Percentiles rank a stretch among this genome's conserved stretches.
Evolutionary conservation across 352 stramenopile genomes (phyloP).

Genomic region (Pythium sukuiense): DNA sequence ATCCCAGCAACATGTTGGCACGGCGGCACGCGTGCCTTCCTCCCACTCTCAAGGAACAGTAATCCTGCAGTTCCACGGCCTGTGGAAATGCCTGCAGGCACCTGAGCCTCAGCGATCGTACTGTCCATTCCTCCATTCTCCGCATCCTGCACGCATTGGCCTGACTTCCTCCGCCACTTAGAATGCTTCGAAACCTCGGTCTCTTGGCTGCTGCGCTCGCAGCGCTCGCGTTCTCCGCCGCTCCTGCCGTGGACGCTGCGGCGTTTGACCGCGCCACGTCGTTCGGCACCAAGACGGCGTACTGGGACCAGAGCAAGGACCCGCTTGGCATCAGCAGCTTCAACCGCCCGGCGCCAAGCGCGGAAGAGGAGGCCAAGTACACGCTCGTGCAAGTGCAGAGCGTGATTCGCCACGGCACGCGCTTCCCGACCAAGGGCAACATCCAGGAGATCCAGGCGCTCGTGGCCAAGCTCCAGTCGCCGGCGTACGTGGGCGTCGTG

Average conservation of each 20-base stretch:
- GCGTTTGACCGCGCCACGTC: constrained; percentile 23
- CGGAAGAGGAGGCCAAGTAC: constrained; percentile 15
- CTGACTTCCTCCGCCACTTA: no score
- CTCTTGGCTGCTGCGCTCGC: not conserved
- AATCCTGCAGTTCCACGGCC: no score
- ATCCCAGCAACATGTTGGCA: no score
- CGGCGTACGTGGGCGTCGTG: constrained; percentile 30
- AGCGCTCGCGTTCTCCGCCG: not conserved
- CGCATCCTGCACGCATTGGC: no score
- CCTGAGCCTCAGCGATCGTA: no score
- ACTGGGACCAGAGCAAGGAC: constrained; percentile 27
- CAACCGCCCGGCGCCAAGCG: not conserved
- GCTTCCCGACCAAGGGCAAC: constrained; percentile 55
- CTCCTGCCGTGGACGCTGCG: no score
- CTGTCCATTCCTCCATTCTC: no score
- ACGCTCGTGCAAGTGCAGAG: constrained; percentile 27
- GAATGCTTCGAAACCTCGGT: no score
- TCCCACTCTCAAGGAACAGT: no score
- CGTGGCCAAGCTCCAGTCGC: constrained; percentile 37
- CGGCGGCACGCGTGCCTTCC: no score
- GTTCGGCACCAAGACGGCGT: constrained; percentile 28
- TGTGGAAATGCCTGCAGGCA: no score
- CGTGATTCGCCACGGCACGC: constrained; percentile 26
- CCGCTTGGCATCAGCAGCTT: not conserved
- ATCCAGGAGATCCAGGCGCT: constrained; percentile 51